Conservation (phyloP, 345 rosid species). For the Salix caprea region DNA sequence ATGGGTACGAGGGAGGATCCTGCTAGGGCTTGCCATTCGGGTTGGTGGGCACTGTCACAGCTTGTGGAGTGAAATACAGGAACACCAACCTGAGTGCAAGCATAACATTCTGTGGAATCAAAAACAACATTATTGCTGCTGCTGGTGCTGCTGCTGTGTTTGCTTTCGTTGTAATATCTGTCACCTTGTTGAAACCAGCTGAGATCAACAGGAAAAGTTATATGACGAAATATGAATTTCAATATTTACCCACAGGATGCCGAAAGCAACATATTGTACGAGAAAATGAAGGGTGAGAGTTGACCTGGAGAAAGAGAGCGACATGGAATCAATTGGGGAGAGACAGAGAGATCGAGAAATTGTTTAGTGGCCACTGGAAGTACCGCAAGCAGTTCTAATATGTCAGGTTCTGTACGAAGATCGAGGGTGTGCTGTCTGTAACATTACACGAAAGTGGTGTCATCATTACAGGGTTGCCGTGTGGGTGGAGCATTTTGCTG, state of each 20-base stretch:
- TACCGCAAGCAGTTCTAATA: no score
- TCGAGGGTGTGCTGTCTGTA: no score
- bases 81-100: conserved; percentile 34
- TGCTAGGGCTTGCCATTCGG: conserved; percentile 42
- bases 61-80: conserved; percentile 46
- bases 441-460: no score
- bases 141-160: background rate
- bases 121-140: background rate
- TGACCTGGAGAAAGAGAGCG: background rate
- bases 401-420: no score
- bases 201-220: background rate
- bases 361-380: no score
- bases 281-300: background rate
- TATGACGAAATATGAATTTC: background rate
- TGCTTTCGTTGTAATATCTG: background rate
- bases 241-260: background rate
- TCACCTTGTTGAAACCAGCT: background rate
- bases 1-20: conserved; percentile 37
- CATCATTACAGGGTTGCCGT: no score
- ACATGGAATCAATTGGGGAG: background rate
- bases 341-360: background rate
- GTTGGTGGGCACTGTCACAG: conserved; percentile 31
- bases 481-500: no score
- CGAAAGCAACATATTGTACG: background rate
- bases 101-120: conserved; percentile 21